Evolutionary conservation across 2,329 filamentous ascomycete species (phyloP).

Genomic region (Neurospora crassa): DNA sequence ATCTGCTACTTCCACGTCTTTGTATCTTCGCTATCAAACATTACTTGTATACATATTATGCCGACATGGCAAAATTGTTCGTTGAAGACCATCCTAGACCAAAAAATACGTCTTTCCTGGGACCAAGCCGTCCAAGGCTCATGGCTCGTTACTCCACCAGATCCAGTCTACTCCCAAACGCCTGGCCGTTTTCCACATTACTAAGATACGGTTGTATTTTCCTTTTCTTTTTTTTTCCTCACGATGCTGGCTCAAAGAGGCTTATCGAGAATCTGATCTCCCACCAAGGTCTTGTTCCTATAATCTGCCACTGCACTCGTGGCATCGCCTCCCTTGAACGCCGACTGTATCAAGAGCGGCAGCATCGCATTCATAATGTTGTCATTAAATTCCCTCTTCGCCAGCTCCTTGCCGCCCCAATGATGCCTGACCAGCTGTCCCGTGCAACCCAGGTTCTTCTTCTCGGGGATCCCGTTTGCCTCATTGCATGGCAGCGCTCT

Average conservation of each 20-base stretch:
- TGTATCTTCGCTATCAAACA: background rate
- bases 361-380: slow-evolving; percentile 13
- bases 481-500: slow-evolving; percentile 31
- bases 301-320: slow-evolving; percentile 10
- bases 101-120: background rate
- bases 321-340: slow-evolving; percentile 3
- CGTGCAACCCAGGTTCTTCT: slow-evolving; percentile 24
- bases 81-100: background rate
- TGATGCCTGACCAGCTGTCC: slow-evolving; percentile 34
- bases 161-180: background rate
- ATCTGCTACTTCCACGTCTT: background rate
- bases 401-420: slow-evolving; percentile 32
- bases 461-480: slow-evolving; percentile 34
- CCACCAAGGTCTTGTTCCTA: slow-evolving; percentile 10
- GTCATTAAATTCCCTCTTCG: slow-evolving; percentile 29
- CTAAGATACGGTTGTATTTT: background rate
- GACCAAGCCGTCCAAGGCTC: background rate
- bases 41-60: background rate
- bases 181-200: background rate
- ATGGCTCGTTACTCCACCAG: background rate
- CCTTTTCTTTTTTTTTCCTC: background rate
- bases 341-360: slow-evolving; percentile 11
- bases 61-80: background rate
- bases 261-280: slow-evolving; percentile 11
- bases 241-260: background rate